Percentiles rank a stretch among this genome's conserved stretches.
These are phyloP conservation scores for Aristolochia fimbriata DNA, from an alignment of 164 flowering plant species.

Conservation along the genomic window DNA sequence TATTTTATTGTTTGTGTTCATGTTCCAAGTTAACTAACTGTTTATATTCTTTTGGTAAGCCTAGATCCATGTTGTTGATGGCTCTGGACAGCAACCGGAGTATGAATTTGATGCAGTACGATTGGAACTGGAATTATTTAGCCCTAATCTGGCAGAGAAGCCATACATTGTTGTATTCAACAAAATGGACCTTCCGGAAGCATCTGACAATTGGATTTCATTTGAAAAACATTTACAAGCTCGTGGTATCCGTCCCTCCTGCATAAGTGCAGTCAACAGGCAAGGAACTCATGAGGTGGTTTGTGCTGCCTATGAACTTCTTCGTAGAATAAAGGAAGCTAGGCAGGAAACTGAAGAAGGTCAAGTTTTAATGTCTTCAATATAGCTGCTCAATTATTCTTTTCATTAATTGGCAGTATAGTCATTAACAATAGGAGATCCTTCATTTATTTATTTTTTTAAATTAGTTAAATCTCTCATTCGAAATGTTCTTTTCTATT, in stretches of 20 bases:
- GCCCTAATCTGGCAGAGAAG: conserved; percentile 78
- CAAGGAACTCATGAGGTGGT: conserved; percentile 80
- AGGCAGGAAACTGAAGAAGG: conserved; percentile 19
- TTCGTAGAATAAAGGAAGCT: conserved; percentile 26
- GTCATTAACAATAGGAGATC: neutral
- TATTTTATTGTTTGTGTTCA: neutral
- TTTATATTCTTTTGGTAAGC: conserved; percentile 3
- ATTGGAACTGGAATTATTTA: conserved; percentile 80
- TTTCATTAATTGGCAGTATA: neutral
- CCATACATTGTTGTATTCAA: conserved; percentile 79
- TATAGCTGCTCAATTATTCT: neutral
- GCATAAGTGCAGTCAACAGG: conserved; percentile 80
- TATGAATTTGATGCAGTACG: conserved; percentile 91
- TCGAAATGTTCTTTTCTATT: neutral
- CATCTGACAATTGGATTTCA: conserved; percentile 66
- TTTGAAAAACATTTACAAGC: conserved; percentile 50
- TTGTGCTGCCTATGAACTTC: conserved; percentile 67
- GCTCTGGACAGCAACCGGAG: conserved; percentile 76
- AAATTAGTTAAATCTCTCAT: neutral
- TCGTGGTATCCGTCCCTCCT: conserved; percentile 60
- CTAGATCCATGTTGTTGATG: conserved; percentile 93
- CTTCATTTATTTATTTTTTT: neutral
- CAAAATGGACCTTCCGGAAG: conserved; percentile 96
- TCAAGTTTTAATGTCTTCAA: neutral
- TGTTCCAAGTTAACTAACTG: neutral